Evolutionary conservation across 1,284 basidiomycete genomes (phyloP), one percentile per base, ranked within the genome.

Genomic region (Meira nashicola): DNA sequence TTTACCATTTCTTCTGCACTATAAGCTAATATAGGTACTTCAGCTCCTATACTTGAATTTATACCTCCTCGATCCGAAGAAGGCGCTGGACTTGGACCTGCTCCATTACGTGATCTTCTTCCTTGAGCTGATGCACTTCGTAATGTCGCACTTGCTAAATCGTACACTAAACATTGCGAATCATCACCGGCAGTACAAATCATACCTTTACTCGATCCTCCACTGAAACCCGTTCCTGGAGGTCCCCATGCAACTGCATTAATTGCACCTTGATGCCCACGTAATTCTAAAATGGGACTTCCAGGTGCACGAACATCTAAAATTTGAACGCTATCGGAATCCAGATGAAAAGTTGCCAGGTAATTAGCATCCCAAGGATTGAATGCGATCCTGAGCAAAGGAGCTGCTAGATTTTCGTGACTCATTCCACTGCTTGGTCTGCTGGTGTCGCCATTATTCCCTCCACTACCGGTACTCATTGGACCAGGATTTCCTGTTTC

Each of bases 401-500:
- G 75, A 7, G 70, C 63, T 1, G 69, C 66, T 1, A 66, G 63
- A 25, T 40, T 40, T 4, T 53, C 37, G n/a, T 58, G 64, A 21
- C 65, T 67, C 62, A 66, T 63, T 41, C 61, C 62, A 5, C 66
- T 71, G 15, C 65, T 65, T n/a, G 67, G 67, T 12, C 70, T 57
- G 15, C 63, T 46, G 25, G 23, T 47, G 14, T n/a, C 55, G 23
- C 40, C 25, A 33, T 47, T 58, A 40, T 2, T 41, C 17, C 10
- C 28, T 8, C 46, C 54, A 28, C 44, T 48, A 46, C 33, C 39
- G 21, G 6, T 28, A 33, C 19, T 49, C 6, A 64, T 63, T 11
- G 65, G 58, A 17, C 60, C 61, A 2, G 65, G 60, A 41, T 65
- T 59, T 11, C 63, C 71, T 5, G 78, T 72, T 81, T 98, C 95